Base-by-base conservation (phyloP, 2,329 filamentous ascomycete species). In the Botrytis squamosa region DNA sequence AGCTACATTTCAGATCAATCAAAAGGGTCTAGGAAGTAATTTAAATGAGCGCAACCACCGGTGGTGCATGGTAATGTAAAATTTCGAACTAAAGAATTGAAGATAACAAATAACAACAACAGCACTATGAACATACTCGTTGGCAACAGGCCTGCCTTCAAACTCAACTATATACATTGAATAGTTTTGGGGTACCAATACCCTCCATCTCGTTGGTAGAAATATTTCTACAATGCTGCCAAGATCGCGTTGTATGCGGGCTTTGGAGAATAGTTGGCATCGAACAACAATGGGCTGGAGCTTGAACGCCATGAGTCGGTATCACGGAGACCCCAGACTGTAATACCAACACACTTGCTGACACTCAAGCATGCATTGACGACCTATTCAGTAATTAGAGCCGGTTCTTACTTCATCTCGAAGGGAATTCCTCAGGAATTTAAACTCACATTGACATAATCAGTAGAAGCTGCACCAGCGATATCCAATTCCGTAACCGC, bases 401-500 rank as follows among this genome's bases (percentile, higher is more conserved):
- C 29, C n/a, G 33, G 18, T 2, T 33, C 38, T 40, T 40, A n/a
- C 44, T 20, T 38, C 46, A 12, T n/a, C 29, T 29, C n/a, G 14
- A 57, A 33, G n/a, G 7, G 9, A n/a, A 20, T n/a, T 59, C 29
- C 25, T 42, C 9, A 44, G 66, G 20, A 44, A 67, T 8, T 57
- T 18, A 33, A 29, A 68, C 75, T 73, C 75, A 77, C 72, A 52
- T 74, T 73, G 18, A 75, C 73, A 70, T 74, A 74, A 68, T 78
- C 73, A 36, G 62, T 66, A 5, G 74, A 57, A 22, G 49, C 73
- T 5, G 77, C 38, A 77, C 79, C 2, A 79, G 78, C 74, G 84
- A 91, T 88, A 79, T 91, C 89, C 29, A 91, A 82, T 81, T 91
- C 88, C 1, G 88, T 90, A 79, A 89, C 84, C 12, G 88, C 87